A percentile compares a stretch with the other conserved stretches of the same genome.
Evolutionary conservation across 2,329 filamentous ascomycete species (phyloP).

Genomic region (Pezicula carpinea): DNA sequence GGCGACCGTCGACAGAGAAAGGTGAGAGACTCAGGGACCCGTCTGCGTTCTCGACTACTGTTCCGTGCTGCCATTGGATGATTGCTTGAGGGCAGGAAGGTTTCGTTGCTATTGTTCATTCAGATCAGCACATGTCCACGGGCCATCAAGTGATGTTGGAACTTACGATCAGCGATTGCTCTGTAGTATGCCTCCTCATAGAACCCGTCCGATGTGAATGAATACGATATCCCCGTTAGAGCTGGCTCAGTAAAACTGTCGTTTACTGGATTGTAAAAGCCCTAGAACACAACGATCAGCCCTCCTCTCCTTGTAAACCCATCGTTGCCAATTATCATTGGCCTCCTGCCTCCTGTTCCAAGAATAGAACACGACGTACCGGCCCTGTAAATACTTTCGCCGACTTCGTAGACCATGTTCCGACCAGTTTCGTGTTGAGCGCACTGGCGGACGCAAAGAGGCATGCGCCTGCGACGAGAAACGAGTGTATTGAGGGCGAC

Average conservation of each 20-base stretch:
- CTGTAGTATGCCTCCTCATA: conserved; percentile 69
- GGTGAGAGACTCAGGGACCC: conserved; percentile 56
- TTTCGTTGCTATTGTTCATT: conserved; percentile 40
- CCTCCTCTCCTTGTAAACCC: conserved; percentile 2
- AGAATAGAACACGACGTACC: conserved; percentile 40
- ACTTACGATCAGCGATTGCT: conserved; percentile 62
- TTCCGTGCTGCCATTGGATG: conserved; percentile 72
- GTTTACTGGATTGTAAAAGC: conserved; percentile 63
- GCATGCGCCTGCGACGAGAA: conserved; percentile 29
- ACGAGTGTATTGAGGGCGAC: conserved; percentile 28
- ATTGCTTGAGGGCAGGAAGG: conserved; percentile 60
- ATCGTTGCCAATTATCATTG: conserved; percentile 10
- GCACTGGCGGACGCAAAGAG: conserved; percentile 30
- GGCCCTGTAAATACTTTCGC: conserved; percentile 64
- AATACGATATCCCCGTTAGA: conserved; percentile 68
- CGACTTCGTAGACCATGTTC: conserved; percentile 70
- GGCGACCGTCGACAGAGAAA: conserved; percentile 61
- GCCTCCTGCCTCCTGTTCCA: conserved; percentile 10
- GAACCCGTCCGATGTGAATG: conserved; percentile 62
- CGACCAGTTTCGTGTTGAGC: conserved; percentile 49
- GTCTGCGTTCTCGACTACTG: conserved; percentile 49
- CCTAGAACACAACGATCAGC: conserved; percentile 36
- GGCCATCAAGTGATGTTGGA: not conserved
- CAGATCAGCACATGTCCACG: conserved; percentile 12
- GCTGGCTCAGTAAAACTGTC: conserved; percentile 63